Evolutionary conservation across 371 early-diverging fungal genomes (phyloP), one percentile per base, ranked within the genome.

Genomic region (Lichtheimia ramosa): DNA sequence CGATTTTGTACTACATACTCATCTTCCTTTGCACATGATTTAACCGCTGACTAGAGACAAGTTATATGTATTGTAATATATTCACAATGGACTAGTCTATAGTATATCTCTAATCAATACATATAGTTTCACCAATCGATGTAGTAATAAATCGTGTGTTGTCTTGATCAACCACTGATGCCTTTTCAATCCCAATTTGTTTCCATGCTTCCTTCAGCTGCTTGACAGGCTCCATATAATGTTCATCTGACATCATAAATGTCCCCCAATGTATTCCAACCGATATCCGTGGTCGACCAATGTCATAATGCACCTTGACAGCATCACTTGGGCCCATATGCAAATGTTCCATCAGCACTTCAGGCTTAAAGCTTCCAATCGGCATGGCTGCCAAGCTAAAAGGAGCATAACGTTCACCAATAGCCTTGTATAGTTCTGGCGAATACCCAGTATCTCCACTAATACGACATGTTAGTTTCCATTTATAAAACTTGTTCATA

Each of bases 231-330:
- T 87, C 89, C 57, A 83, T 57, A 57, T 84, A 82, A 56, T 82
- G 77, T 66, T 91, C 92, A 59, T 83, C 83, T 13, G 89, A 87
- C 79, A 92, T 79, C 67, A 70, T 66, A 25, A 80, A 80, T 0
- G 80, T 80, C 10, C 81, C 74, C 85, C 85, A 87, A 62, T 84
- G 85, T 23, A 87, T 82, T 16, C 87, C 85, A 14, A 87, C 60
- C 0, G 83, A 77, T 50, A 80, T 20, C 18, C 60, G 61, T 5
- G 73, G 71, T 15, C 64, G 67, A 14, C 72, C 59, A 39, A 84
- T 68, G 57, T 83, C 84, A 14, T 63, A 28, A 63, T 87, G 87
- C 2, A 79, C 83, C 27, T 71, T 58, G 15, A 75, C 63, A 18
- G 87, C 85, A 51, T 87, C 84, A 10, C 61, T 51, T n/a, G 85